Evolutionary conservation across 306 rosid genomes (phyloP).

Genomic region (Gleditsia sinensis): DNA sequence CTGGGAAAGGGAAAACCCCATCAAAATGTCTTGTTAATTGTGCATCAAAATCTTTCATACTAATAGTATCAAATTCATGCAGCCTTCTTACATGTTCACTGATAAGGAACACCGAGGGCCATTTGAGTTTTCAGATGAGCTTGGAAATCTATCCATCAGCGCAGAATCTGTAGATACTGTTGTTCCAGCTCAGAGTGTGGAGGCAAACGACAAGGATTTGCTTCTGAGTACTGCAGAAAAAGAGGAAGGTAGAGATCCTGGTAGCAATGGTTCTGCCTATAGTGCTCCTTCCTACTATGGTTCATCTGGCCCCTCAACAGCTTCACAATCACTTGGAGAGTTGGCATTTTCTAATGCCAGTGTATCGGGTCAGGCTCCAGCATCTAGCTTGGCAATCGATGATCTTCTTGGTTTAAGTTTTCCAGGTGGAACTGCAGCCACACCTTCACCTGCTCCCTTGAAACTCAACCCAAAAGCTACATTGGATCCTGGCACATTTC

Average conservation of each 20-base stretch:
- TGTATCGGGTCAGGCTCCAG: conserved; percentile 48
- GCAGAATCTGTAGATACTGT: conserved; percentile 69
- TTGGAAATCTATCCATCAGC: conserved; percentile 75
- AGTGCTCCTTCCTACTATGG: conserved; percentile 78
- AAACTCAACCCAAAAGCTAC: conserved; percentile 82
- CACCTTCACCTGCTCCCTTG: conserved; percentile 76
- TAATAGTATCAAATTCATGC: conserved; percentile 47
- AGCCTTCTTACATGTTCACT: conserved; percentile 99
- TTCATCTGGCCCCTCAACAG: conserved; percentile 53
- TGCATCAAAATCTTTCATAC: conserved; percentile 26
- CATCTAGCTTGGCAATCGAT: conserved; percentile 72
- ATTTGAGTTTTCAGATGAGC: conserved; percentile 89
- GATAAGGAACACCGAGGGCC: conserved; percentile 95
- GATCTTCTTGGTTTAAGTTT: conserved; percentile 88
- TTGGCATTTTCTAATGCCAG: conserved; percentile 49
- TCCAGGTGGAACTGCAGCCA: conserved; percentile 50
- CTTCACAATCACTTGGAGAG: conserved; percentile 64
- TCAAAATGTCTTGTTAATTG: neutral
- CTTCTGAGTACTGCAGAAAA: conserved; percentile 86
- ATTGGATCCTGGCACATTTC: conserved; percentile 86
- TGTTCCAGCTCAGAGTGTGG: conserved; percentile 85
- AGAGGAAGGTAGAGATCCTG: conserved; percentile 72
- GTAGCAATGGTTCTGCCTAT: conserved; percentile 72
- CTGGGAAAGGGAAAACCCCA: neutral
- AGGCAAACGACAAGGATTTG: conserved; percentile 94